These are phyloP conservation scores for Corymbia maculata DNA, from an alignment of 345 rosid genomes.

Conservation along the genomic window DNA sequence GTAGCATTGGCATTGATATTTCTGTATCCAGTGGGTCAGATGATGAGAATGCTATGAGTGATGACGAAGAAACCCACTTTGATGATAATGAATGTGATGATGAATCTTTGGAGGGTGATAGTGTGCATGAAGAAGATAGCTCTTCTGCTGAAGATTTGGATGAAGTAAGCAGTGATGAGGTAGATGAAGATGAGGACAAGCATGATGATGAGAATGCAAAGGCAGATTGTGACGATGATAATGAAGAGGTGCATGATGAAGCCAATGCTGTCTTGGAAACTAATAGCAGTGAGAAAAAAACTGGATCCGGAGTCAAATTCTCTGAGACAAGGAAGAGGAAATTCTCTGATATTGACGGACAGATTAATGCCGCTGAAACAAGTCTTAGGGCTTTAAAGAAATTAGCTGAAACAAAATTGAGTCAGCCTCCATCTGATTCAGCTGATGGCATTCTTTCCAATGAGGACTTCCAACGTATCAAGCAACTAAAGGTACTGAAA, in stretches of 20 bases:
- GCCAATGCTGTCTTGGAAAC: constrained; percentile 1
- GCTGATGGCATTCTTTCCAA: constrained; percentile 82
- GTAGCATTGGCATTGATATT: constrained; percentile 22
- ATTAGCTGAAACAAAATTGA: constrained; percentile 50
- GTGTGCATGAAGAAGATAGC: constrained; percentile 1
- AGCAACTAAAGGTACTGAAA: constrained; percentile 59
- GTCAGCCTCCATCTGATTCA: constrained; percentile 15
- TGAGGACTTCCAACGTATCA: constrained; percentile 82
- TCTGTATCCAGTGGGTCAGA: constrained; percentile 7
- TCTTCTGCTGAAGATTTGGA: constrained; percentile 2
- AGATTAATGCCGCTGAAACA: constrained; percentile 63
- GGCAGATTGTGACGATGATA: constrained; percentile 1
- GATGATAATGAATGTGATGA: constrained; percentile 35
- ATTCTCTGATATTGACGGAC: constrained; percentile 52
- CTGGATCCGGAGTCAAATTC: constrained; percentile 10
- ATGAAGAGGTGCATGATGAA: constrained; percentile 5
- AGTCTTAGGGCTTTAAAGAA: constrained; percentile 85
- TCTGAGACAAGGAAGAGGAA: constrained; percentile 58
- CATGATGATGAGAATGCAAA: constrained; percentile 7
- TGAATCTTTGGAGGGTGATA: constrained; percentile 14
- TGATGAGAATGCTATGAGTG: constrained; percentile 32
- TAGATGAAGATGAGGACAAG: constrained; percentile 11
- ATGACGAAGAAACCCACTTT: constrained; percentile 14
- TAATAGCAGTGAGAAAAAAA: background rate
- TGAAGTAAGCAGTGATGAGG: constrained; percentile 7